Evolutionary conservation across 805 yeast species (phyloP).

Genomic region (Candida insectorum): DNA sequence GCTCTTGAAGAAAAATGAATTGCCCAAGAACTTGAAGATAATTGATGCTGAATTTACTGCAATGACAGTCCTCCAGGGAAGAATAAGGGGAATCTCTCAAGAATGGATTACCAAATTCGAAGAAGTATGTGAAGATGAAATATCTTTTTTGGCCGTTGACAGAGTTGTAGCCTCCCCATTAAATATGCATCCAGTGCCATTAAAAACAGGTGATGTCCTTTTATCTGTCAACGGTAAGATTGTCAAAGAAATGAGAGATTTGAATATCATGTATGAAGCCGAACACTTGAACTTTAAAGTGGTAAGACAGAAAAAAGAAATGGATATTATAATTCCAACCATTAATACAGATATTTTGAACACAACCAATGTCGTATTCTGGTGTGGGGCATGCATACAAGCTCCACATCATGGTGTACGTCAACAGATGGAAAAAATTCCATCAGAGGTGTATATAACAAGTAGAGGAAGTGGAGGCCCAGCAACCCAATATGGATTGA

Average conservation of each 20-base stretch:
- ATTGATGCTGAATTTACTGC: constrained; percentile 78
- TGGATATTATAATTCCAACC: constrained; percentile 62
- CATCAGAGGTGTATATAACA: constrained; percentile 81
- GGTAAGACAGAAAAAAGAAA: constrained; percentile 66
- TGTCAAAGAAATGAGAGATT: constrained; percentile 65
- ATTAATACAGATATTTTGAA: constrained; percentile 52
- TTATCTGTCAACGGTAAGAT: constrained; percentile 64
- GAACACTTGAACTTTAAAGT: constrained; percentile 54
- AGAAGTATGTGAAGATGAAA: constrained; percentile 56
- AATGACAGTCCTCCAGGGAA: constrained; percentile 66
- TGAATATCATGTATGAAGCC: constrained; percentile 47
- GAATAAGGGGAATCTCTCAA: constrained; percentile 85
- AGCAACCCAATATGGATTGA: constrained; percentile 75
- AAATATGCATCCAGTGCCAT: constrained; percentile 24
- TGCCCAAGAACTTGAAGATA: constrained; percentile 55
- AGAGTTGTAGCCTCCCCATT: constrained; percentile 55
- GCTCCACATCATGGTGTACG: constrained; percentile 91
- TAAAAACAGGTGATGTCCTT: constrained; percentile 71
- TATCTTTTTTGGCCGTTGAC: constrained; percentile 69
- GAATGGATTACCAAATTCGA: constrained; percentile 75
- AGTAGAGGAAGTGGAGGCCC: constrained; percentile 79
- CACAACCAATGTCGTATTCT: constrained; percentile 66
- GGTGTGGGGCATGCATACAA: constrained; percentile 85
- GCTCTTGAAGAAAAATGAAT: constrained; percentile 44
- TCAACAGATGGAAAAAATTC: constrained; percentile 73